phyloP scores from a whole-genome alignment of 2,329 filamentous ascomycete genomes.

The Colletotrichum shisoi region DNA sequence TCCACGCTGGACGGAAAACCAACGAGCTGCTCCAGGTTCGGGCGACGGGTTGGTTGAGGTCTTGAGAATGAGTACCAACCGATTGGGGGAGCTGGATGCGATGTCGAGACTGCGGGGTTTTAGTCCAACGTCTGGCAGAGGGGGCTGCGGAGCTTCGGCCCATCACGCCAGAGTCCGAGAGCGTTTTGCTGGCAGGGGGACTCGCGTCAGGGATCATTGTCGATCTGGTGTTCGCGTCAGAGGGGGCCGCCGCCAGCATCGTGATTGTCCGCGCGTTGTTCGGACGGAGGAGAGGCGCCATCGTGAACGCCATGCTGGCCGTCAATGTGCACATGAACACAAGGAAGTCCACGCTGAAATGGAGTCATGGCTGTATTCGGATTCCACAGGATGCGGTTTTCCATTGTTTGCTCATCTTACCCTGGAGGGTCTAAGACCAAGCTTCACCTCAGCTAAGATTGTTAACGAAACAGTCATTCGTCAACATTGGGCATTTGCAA shows the following conservation, averaged over 20 bases:
- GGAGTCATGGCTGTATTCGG: too few species aligned
- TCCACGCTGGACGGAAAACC: neutral
- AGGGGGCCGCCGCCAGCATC: neutral
- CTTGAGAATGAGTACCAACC: neutral
- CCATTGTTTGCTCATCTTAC: too few species aligned
- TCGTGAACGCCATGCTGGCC: neutral
- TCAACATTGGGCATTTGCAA: too few species aligned
- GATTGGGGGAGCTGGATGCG: neutral
- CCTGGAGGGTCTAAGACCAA: too few species aligned
- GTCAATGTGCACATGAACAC: neutral
- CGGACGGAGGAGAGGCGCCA: neutral
- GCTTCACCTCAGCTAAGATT: too few species aligned
- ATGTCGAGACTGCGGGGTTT: neutral
- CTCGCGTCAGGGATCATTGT: constrained; percentile 5
- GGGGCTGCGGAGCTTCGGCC: neutral
- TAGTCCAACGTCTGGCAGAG: neutral
- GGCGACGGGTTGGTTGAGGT: neutral
- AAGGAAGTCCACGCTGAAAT: too few species aligned
- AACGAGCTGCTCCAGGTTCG: neutral
- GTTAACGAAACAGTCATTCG: too few species aligned
- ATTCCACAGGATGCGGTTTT: too few species aligned
- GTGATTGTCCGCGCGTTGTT: constrained; percentile 13
- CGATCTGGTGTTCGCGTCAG: constrained; percentile 12
- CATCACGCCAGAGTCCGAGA: neutral
- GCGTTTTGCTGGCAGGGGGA: constrained; percentile 24